Percentiles rank a stretch among this genome's conserved stretches.
Conservation (phyloP, 2,329 filamentous ascomycete genomes). For the Nigrograna mackinnonii region DNA sequence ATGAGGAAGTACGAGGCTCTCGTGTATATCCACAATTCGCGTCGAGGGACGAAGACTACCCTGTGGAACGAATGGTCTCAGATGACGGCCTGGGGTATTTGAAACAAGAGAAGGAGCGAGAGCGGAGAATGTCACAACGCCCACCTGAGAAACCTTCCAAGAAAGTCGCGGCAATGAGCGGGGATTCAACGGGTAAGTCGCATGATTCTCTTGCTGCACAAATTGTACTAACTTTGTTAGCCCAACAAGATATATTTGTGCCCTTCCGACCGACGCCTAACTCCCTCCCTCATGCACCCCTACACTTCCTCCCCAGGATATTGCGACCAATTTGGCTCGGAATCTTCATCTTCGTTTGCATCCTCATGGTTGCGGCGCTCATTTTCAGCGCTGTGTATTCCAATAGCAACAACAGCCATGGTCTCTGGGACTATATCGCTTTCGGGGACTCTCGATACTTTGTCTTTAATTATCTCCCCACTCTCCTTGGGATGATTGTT, state of each 20-base stretch:
- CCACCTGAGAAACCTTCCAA: conserved; percentile 6
- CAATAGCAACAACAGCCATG: conserved; percentile 56
- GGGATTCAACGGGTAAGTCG: not conserved
- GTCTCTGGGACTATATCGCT: conserved; percentile 66
- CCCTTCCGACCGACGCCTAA: conserved; percentile 50
- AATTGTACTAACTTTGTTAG: conserved; percentile 2
- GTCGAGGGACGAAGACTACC: conserved; percentile 46
- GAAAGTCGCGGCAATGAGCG: conserved; percentile 4
- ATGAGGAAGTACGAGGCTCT: conserved; percentile 64
- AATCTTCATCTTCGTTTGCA: conserved; percentile 62
- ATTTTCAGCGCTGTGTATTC: conserved; percentile 65
- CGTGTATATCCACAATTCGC: conserved; percentile 48
- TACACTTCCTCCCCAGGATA: conserved; percentile 73
- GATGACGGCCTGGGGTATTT: conserved; percentile 42
- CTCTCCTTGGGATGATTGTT: conserved; percentile 71
- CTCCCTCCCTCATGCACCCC: conserved; percentile 45
- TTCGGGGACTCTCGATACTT: conserved; percentile 80
- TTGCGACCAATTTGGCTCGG: conserved; percentile 69
- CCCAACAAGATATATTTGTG: conserved; percentile 48
- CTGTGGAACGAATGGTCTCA: conserved; percentile 54
- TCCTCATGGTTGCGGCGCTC: conserved; percentile 73
- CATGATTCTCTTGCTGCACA: conserved; percentile 10
- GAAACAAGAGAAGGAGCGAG: conserved; percentile 32
- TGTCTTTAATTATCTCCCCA: conserved; percentile 82
- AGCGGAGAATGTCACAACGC: conserved; percentile 28